Conservation (phyloP, 2,329 filamentous ascomycete species). For the Ceratocystis lukuohia region DNA sequence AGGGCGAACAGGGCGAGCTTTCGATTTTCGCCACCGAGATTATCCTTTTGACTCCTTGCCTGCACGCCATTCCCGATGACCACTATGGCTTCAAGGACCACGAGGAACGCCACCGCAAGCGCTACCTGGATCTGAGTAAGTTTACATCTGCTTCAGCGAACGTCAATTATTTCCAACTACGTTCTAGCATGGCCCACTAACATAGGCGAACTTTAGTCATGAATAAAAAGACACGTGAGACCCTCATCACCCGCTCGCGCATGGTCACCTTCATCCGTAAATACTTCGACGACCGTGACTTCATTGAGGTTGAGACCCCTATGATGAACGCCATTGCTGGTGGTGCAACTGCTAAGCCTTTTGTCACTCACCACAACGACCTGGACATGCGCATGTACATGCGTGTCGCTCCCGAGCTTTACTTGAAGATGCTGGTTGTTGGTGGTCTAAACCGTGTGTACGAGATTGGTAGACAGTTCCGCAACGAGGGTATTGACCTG, state of each 20-base stretch:
- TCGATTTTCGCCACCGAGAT: conserved; percentile 87
- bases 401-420: conserved; percentile 87
- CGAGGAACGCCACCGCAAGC: conserved; percentile 83
- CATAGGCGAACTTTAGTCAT: conserved; percentile 41
- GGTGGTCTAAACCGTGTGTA: conserved; percentile 91
- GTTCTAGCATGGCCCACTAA: neutral
- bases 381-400: conserved; percentile 89
- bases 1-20: conserved; percentile 73
- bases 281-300: conserved; percentile 78
- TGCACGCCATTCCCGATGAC: conserved; percentile 80
- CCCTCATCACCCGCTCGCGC: conserved; percentile 64
- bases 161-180: neutral
- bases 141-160: neutral
- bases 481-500: conserved; percentile 60
- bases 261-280: conserved; percentile 79
- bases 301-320: conserved; percentile 89
- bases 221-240: conserved; percentile 74
- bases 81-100: conserved; percentile 93
- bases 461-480: conserved; percentile 88
- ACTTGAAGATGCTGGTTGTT: conserved; percentile 91
- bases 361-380: conserved; percentile 92
- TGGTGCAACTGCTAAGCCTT: conserved; percentile 85
- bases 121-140: conserved; percentile 70
- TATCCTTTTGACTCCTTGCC: conserved; percentile 72
- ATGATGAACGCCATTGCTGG: conserved; percentile 96